Base-by-base conservation (phyloP, 225 moss, liverwort and hornwort species). In the Bryoerythrophyllum caledonicum region DNA sequence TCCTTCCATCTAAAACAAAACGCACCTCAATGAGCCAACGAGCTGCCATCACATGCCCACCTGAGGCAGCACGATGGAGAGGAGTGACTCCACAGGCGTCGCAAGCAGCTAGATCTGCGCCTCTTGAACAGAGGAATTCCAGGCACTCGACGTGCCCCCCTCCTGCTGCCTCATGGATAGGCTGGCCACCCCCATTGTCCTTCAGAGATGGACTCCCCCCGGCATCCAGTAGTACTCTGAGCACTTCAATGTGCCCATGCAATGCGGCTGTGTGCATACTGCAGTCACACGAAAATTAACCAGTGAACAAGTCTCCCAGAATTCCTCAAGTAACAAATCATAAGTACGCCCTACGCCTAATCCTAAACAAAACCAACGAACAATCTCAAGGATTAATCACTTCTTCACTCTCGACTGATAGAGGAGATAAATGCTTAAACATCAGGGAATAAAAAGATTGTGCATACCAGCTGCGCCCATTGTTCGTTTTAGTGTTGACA, bases 381-480 rank as follows among this genome's bases (percentile, higher is more conserved):
- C 32, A 35, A 10, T 63, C 24, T 64, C 38, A 53, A 26, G 64
- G 16, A 17, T 24, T 4, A 5, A 49, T 24, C 34, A 51, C n/a
- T 17, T 53, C 0, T 41, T 16, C 64, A 65, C 64, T 21, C 38
- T 38, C 38, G 9, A 38, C 54, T 55, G 21, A 55, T 6, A 49
- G n/a, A 28, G 30, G 49, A 67, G 49, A 52, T 30, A 49, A 28
- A 17, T 25, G 19, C 40, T 57, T 35, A 57, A 58, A 43, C 25
- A 56, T 38, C 8, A 4, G 61, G 32, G 21, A 61, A 72, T 58
- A 70, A 20, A 28, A n/a, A 26, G 52, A 71, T 62, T 43, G 62
- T 65, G 28, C 86, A 53, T 76, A 87, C 86, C 86, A 81, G 81
- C 83, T 84, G 21, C 86, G 86, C 40, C 86, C 86, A 84, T 87